Evolutionary conservation across 2,329 filamentous ascomycete genomes (phyloP).

Genomic region (Aspergillus eucalypticola): DNA sequence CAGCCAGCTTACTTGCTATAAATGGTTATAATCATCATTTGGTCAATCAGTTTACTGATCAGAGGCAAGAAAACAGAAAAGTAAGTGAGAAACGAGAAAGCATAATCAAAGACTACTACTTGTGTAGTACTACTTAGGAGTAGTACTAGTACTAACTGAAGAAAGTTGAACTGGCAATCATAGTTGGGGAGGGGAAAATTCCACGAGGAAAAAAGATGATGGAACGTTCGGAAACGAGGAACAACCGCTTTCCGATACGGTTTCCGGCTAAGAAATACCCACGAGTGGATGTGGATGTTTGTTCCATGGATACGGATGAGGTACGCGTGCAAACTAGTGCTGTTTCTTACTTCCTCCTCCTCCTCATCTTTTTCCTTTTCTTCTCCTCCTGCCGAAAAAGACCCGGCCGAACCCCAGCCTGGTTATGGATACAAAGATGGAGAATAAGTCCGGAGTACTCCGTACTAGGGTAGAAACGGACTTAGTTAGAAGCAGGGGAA

Average conservation of each 20-base stretch:
- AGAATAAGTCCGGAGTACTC: background rate
- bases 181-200: background rate
- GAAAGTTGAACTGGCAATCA: background rate
- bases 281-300: background rate
- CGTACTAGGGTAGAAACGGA: background rate
- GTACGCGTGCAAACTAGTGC: no score
- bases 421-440: background rate
- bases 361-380: no score
- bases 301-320: background rate
- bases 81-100: no score
- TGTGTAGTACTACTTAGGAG: no score
- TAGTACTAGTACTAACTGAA: background rate
- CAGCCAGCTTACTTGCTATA: no score
- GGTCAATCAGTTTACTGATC: background rate
- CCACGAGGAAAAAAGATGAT: background rate
- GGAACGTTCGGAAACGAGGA: background rate
- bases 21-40: background rate
- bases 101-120: no score
- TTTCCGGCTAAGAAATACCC: background rate
- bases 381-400: background rate
- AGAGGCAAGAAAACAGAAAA: background rate
- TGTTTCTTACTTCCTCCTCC: no score
- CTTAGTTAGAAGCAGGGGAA: background rate
- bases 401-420: constrained; percentile 1
- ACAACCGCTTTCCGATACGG: background rate